Conservation (phyloP, 1,139 yeast genomes). For the Zygoascus meyerae region DNA sequence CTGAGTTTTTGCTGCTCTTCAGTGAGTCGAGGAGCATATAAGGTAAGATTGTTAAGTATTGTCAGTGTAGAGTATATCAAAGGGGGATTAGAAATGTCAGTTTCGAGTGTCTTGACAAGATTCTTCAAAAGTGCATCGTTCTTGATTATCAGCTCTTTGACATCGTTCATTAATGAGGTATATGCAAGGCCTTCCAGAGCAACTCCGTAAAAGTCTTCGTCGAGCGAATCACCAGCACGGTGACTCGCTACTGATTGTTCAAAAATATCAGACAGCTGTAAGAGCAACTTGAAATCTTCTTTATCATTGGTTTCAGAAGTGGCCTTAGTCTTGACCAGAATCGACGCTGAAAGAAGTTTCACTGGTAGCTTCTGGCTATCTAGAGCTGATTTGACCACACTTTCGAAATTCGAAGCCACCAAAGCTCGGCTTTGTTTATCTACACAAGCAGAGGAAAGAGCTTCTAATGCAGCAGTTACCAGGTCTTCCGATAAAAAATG, state of each 20-base stretch:
- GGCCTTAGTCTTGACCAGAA: slow-evolving; percentile 32
- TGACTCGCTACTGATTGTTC: slow-evolving; percentile 24
- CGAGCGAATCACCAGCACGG: neutral
- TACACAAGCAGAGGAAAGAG: slow-evolving; percentile 34
- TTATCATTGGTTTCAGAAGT: slow-evolving; percentile 22
- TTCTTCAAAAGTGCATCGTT: slow-evolving; percentile 21
- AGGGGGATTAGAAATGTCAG: slow-evolving; percentile 18
- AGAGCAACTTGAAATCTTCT: slow-evolving; percentile 22
- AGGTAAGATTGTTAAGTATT: slow-evolving; percentile 30
- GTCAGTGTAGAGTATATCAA: slow-evolving; percentile 32
- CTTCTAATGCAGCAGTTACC: slow-evolving; percentile 27
- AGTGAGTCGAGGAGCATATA: slow-evolving; percentile 31
- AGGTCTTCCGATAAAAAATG: slow-evolving; percentile 23
- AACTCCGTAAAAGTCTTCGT: slow-evolving; percentile 18
- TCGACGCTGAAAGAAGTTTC: slow-evolving; percentile 33
- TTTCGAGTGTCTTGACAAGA: slow-evolving; percentile 17
- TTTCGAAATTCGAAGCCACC: slow-evolving; percentile 27
- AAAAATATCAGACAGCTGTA: slow-evolving; percentile 26
- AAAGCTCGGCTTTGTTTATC: slow-evolving; percentile 29
- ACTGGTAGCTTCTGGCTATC: slow-evolving; percentile 21
- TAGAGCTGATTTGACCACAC: slow-evolving; percentile 25
- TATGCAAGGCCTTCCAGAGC: slow-evolving; percentile 38
- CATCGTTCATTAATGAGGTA: slow-evolving; percentile 30
- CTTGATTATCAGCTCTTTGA: slow-evolving; percentile 26
- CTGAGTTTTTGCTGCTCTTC: slow-evolving; percentile 30